These are phyloP conservation scores for Microdochium nivale DNA, from an alignment of 2,329 filamentous ascomycete species.

Conservation along the genomic window DNA sequence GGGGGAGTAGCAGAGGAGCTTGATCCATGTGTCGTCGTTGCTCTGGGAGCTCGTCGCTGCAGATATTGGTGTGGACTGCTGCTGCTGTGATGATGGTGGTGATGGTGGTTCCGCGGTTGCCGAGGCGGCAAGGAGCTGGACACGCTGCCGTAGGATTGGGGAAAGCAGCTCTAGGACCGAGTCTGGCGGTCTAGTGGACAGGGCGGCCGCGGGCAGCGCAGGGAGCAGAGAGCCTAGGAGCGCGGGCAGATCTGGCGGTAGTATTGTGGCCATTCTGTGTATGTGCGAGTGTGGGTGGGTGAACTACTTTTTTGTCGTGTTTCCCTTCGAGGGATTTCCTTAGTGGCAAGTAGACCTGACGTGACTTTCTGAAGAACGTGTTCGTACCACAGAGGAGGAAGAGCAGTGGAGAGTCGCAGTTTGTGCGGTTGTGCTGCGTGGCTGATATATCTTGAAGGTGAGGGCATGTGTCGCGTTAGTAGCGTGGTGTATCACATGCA, in stretches of 20 bases:
- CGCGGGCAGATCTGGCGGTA: conserved; percentile 31
- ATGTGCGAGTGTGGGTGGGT: no score
- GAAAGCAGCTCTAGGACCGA: conserved; percentile 52
- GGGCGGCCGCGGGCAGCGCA: conserved; percentile 48
- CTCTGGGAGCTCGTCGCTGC: neutral
- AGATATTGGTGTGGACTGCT: neutral
- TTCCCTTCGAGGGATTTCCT: no score
- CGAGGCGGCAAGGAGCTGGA: conserved; percentile 52
- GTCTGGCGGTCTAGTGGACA: conserved; percentile 47
- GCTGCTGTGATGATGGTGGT: neutral
- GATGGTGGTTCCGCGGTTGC: conserved; percentile 42
- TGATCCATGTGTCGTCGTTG: conserved; percentile 45
- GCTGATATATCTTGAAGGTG: no score
- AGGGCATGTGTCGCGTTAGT: neutral
- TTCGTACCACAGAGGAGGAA: neutral
- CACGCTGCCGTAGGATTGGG: conserved; percentile 57
- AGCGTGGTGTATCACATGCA: conserved; percentile 11
- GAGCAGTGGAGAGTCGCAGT: no score
- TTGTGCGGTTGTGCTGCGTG: no score
- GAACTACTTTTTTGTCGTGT: no score
- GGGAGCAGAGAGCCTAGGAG: conserved; percentile 50
- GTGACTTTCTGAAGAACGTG: no score
- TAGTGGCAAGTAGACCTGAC: no score
- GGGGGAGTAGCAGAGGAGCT: conserved; percentile 61
- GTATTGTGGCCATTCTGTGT: neutral